Base-by-base conservation (phyloP, 163 green algal genomes). In the Scenedesmus sp. region DNA sequence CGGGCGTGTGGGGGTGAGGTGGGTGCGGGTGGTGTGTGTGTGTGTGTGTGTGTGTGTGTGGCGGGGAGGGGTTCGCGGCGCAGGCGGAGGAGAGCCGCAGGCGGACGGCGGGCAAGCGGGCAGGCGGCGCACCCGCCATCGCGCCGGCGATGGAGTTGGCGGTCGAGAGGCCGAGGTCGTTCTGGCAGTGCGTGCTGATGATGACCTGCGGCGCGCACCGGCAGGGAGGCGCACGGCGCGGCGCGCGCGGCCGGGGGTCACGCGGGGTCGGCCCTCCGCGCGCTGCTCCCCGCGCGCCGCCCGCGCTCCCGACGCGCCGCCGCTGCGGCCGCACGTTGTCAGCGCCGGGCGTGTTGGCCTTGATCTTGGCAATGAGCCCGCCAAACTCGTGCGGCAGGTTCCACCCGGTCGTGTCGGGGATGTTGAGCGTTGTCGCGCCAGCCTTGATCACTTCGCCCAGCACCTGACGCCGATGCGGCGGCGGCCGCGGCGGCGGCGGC, bases 101-200 rank as follows among this genome's bases (percentile, higher is more conserved):
- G 50, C 9, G 50, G 20, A 11, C 50, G 9, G 5, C 20, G 50
- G 5, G 20, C 20, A 18, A 60, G 9, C 10, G 10, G n/a, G n/a
- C n/a, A n/a, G n/a, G 9, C n/a, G 31, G 5, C 60, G 44, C 34
- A 65, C 73, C 75, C n/a, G 82, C 82, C 73, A 89, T 84, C 1
- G 91, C 95, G 29, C 94, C 96, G 15, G 93, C 92, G 29, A 99
- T 90, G 29, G 84, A 93, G 92, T 99, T 99, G 80, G 95, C 95
- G 22, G 96, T 98, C 10, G 96, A 86, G 39, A 98, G 89, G 39
- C 96, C 96, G 70, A 99, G 89, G 85, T 99, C 96, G 80, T 99
- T 99, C 86, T 99, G 95, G 85, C 96, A 99, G 87, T 99, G 96
- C 2, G 96, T 98, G 20, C 92, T 98, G 76, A 99, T 93, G 73